Evolutionary conservation across 108 stramenopile genomes (phyloP).

Genomic region (Cyclostephanos invisitatus): DNA sequence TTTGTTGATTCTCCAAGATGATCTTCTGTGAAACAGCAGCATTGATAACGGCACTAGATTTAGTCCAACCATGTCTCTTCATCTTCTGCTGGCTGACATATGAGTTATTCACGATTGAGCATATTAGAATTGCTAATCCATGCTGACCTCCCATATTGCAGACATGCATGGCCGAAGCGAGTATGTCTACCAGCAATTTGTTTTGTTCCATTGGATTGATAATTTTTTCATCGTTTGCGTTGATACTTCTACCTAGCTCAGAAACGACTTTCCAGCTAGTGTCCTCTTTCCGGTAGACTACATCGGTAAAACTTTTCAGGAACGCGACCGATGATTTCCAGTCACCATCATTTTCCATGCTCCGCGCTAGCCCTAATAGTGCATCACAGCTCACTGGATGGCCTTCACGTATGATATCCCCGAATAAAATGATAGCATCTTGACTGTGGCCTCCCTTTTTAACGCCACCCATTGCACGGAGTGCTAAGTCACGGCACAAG

Average conservation of each 20-base stretch:
- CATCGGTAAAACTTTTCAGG: conserved; percentile 39
- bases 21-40: conserved; percentile 14
- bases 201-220: conserved; percentile 15
- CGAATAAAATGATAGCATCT: conserved; percentile 53
- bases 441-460: conserved; percentile 20
- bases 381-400: conserved; percentile 60
- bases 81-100: conserved; percentile 3
- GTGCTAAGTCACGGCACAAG: conserved; percentile 63
- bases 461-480: conserved; percentile 56
- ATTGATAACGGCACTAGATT: conserved; percentile 3
- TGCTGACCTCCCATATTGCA: conserved; percentile 66
- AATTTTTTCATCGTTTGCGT: conserved; percentile 1
- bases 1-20: conserved; percentile 1
- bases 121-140: conserved; percentile 59
- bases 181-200: conserved; percentile 20
- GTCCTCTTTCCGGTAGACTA: conserved; percentile 5
- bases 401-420: conserved; percentile 53
- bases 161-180: conserved; percentile 48
- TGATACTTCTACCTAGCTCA: conserved; percentile 17
- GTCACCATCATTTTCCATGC: conserved; percentile 68
- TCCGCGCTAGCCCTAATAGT: conserved; percentile 53
- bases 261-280: conserved; percentile 35
- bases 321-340: conserved; percentile 55
- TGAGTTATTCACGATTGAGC: conserved; percentile 28
- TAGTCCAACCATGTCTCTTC: conserved; percentile 1